phyloP scores from a whole-genome alignment of 1,139 yeast species.

The Hyphopichia khmerensis region DNA sequence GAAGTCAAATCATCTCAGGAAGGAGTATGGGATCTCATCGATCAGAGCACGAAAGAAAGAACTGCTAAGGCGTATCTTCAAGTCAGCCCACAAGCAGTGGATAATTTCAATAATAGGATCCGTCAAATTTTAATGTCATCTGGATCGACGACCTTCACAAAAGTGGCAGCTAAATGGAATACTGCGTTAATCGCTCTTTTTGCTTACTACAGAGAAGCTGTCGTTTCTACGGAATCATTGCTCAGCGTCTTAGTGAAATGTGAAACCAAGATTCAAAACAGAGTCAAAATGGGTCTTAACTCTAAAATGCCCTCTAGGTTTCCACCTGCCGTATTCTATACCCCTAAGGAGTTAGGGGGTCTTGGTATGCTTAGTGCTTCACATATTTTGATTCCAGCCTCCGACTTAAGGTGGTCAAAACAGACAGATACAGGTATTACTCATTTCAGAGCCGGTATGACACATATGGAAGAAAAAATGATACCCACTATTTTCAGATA shows the following conservation, averaged over 20 bases:
- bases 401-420: constrained; percentile 86
- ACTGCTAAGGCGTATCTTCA: constrained; percentile 87
- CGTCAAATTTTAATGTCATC: constrained; percentile 93
- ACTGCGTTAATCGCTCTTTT: constrained; percentile 85
- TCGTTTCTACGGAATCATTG: constrained; percentile 74
- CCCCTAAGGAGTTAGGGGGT: constrained; percentile 97
- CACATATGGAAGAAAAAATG: constrained; percentile 71
- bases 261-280: constrained; percentile 90
- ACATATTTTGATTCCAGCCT: constrained; percentile 90
- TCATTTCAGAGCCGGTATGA: constrained; percentile 93
- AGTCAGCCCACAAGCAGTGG: constrained; percentile 79
- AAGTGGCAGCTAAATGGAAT: constrained; percentile 95
- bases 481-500: constrained; percentile 94
- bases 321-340: constrained; percentile 98
- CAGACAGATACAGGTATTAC: constrained; percentile 96
- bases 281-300: constrained; percentile 92
- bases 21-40: constrained; percentile 88
- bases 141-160: constrained; percentile 93
- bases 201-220: constrained; percentile 91
- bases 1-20: constrained; percentile 56
- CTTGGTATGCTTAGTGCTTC: constrained; percentile 97
- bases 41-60: constrained; percentile 73
- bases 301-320: constrained; percentile 98
- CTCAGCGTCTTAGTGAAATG: constrained; percentile 83
- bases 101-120: constrained; percentile 77